Evolutionary conservation across 257 asterid species (phyloP).

Genomic region (Gentiana macrophylla): DNA sequence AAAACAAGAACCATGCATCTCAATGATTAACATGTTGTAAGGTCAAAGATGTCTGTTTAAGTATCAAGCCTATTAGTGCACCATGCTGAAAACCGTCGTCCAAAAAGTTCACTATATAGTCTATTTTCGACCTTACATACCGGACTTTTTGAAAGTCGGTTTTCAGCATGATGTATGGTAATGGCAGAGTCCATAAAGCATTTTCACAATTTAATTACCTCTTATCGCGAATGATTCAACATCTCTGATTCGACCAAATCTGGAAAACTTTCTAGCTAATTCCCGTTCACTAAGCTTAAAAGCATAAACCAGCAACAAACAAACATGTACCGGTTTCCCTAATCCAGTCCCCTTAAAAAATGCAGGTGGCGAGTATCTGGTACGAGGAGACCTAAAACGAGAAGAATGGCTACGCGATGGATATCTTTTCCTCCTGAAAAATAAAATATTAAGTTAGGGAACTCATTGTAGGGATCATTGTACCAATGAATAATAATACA

Average conservation of each 20-base stretch:
- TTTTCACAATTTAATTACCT: slow-evolving; percentile 8
- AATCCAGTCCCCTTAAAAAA: slow-evolving; percentile 14
- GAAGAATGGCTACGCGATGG: slow-evolving; percentile 5
- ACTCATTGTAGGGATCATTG: no score
- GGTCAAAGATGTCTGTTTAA: not conserved
- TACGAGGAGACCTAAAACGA: slow-evolving; percentile 1
- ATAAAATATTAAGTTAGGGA: no score
- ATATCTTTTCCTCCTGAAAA: slow-evolving; percentile 12
- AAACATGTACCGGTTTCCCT: slow-evolving; percentile 21
- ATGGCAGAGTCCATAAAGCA: not conserved
- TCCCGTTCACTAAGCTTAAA: slow-evolving; percentile 20
- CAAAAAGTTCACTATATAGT: not conserved
- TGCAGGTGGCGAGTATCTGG: slow-evolving; percentile 10
- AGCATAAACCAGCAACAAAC: slow-evolving; percentile 19
- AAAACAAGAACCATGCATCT: not conserved
- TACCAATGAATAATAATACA: not conserved
- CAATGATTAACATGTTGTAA: not conserved
- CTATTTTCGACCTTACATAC: no score
- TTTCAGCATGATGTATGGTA: no score
- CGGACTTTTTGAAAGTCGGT: no score
- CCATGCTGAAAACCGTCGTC: no score
- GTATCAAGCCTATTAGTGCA: no score
- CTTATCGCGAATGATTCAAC: slow-evolving; percentile 19
- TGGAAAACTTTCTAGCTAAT: slow-evolving; percentile 20
- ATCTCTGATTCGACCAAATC: slow-evolving; percentile 15